Evolutionary conservation across 1,284 basidiomycete species (phyloP).

Genomic region (Ceratobasidium sp.): DNA sequence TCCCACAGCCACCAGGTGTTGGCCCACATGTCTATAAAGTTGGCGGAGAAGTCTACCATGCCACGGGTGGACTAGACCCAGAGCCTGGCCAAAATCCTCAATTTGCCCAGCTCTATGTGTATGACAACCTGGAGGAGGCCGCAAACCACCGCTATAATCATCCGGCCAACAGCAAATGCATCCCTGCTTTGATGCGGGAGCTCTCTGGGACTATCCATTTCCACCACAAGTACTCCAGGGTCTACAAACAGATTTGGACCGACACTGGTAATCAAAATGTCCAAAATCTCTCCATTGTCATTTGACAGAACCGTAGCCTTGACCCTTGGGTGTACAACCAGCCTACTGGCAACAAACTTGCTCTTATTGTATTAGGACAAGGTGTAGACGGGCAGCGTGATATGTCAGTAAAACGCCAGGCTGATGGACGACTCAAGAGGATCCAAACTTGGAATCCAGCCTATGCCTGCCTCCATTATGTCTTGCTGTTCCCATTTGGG

Average conservation of each 20-base stretch:
- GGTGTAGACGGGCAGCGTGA: constrained; percentile 48
- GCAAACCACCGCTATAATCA: constrained; percentile 45
- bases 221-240: constrained; percentile 51
- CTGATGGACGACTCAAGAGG: constrained; percentile 47
- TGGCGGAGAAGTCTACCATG: constrained; percentile 56
- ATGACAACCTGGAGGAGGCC: constrained; percentile 52
- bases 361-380: constrained; percentile 54
- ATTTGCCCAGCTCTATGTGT: constrained; percentile 58
- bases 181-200: constrained; percentile 46
- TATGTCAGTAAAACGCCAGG: constrained; percentile 51
- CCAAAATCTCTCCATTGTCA: constrained; percentile 1
- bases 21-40: constrained; percentile 55
- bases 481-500: constrained; percentile 57
- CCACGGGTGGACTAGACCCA: neutral
- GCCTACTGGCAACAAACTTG: constrained; percentile 57
- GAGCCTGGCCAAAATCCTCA: constrained; percentile 40
- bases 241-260: constrained; percentile 53
- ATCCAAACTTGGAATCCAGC: constrained; percentile 55
- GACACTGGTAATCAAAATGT: constrained; percentile 46
- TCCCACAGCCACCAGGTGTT: constrained; percentile 37
- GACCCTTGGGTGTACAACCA: constrained; percentile 55
- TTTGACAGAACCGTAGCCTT: constrained; percentile 3
- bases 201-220: constrained; percentile 51
- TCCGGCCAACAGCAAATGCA: too few relatives aligned
- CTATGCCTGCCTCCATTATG: constrained; percentile 57